Evolutionary conservation across 139 green algal genomes (phyloP).

Genomic region (Ettlia oleoabundans): DNA sequence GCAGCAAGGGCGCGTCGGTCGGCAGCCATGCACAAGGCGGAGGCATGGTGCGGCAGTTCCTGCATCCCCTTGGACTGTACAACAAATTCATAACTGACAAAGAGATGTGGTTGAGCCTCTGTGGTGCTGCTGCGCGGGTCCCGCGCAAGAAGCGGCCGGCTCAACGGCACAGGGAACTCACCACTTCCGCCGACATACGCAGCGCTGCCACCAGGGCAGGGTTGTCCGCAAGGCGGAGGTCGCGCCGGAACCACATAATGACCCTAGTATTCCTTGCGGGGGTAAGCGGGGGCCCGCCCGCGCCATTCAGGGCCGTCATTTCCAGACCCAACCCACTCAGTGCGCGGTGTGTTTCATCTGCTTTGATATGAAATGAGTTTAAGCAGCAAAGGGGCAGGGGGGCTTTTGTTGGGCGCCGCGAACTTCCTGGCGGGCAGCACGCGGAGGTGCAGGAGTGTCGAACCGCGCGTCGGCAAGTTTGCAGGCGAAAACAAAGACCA

Average conservation of each 20-base stretch:
- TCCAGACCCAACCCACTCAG: too few relatives aligned
- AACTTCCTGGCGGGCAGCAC: neutral
- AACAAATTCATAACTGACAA: too few relatives aligned
- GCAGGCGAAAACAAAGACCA: too few relatives aligned
- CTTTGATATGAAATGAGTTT: too few relatives aligned
- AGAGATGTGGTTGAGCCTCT: too few relatives aligned
- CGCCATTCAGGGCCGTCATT: neutral
- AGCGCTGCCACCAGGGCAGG: slow-evolving; percentile 76
- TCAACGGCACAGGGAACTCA: slow-evolving; percentile 40
- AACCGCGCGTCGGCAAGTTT: too few relatives aligned
- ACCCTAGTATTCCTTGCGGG: slow-evolving; percentile 16
- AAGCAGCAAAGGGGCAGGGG: neutral
- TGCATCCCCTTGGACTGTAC: too few relatives aligned
- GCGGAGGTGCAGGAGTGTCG: too few relatives aligned
- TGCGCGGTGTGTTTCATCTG: too few relatives aligned
- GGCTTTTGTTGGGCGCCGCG: neutral
- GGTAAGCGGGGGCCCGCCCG: neutral
- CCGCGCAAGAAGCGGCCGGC: too few relatives aligned
- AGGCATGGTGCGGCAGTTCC: too few relatives aligned
- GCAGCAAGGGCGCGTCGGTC: neutral
- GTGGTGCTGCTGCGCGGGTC: too few relatives aligned
- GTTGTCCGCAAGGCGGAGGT: slow-evolving; percentile 85
- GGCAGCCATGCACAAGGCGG: neutral
- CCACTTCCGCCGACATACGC: slow-evolving; percentile 59
- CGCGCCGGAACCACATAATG: slow-evolving; percentile 80